phyloP scores from a whole-genome alignment of 2,329 filamentous ascomycete genomes.

The Fulvia fulva region DNA sequence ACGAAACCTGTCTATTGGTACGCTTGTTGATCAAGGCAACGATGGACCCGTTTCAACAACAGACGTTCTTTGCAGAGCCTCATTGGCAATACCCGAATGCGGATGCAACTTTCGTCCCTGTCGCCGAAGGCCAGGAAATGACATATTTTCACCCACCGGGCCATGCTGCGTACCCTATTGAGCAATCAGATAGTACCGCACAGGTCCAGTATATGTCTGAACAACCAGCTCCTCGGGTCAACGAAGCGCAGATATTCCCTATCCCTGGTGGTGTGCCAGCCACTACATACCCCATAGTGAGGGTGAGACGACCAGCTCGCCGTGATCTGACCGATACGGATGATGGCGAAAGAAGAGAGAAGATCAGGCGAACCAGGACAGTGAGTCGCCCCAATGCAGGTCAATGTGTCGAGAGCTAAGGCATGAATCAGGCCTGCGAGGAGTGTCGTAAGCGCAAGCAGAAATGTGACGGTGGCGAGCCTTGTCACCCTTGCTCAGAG shows the following conservation, averaged over 20 bases:
- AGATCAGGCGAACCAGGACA: slow-evolving; percentile 17
- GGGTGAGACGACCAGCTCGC: not conserved
- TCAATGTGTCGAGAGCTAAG: not conserved
- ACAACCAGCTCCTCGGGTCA: not conserved
- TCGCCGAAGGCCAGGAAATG: not conserved
- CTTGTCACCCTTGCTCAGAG: slow-evolving; percentile 18
- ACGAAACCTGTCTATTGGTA: not conserved
- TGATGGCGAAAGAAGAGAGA: slow-evolving; percentile 7
- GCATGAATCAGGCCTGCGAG: slow-evolving; percentile 37
- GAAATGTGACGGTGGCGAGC: slow-evolving; percentile 83
- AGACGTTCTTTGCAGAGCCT: not conserved
- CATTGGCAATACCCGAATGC: not conserved
- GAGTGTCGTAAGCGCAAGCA: slow-evolving; percentile 97
- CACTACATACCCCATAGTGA: not conserved
- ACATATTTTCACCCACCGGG: not conserved
- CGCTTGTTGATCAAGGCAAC: not conserved
- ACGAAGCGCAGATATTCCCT: not conserved
- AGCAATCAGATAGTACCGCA: not conserved
- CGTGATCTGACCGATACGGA: slow-evolving; percentile 3
- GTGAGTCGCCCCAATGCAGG: slow-evolving; percentile 5
- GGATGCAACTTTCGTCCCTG: not conserved
- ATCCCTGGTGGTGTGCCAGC: not conserved
- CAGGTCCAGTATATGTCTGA: not conserved
- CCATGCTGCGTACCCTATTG: not conserved
- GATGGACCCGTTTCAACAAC: slow-evolving; percentile 4